phyloP scores from a whole-genome alignment of 495 filamentous ascomycete genomes.

The Tuber umbilicatum region DNA sequence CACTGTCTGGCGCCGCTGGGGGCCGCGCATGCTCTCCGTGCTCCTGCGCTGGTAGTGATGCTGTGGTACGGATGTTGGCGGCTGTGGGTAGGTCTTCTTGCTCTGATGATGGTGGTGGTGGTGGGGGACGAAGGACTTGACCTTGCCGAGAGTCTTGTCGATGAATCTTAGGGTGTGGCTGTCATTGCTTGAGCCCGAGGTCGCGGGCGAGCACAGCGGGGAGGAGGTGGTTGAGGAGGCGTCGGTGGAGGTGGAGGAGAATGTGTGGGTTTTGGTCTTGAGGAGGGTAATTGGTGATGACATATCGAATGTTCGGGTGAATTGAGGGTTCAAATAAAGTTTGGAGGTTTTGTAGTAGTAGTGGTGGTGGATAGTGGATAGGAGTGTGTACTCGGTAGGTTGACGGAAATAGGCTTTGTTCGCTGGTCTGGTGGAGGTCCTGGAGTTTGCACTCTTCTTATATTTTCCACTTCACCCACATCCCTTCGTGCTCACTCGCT shows the following conservation, averaged over 20 bases:
- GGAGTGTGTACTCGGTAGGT: too few relatives aligned
- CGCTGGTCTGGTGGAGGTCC: neutral
- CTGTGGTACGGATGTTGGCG: neutral
- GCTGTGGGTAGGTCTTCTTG: neutral
- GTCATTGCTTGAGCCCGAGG: neutral
- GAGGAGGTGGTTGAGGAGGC: neutral
- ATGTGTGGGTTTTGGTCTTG: neutral
- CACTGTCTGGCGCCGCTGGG: neutral
- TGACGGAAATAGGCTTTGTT: too few relatives aligned
- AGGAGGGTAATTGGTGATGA: neutral
- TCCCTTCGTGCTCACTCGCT: neutral
- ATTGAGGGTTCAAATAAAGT: neutral
- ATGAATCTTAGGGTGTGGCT: neutral
- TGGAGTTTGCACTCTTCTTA: neutral
- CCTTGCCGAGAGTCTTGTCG: neutral
- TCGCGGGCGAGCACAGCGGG: neutral
- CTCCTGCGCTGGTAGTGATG: neutral
- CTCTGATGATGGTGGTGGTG: neutral
- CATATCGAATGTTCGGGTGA: neutral
- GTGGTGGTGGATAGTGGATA: neutral
- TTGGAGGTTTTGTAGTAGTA: neutral
- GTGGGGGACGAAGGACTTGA: neutral
- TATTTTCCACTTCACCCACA: too few relatives aligned
- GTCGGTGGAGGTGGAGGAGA: neutral
- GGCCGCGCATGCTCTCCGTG: neutral